Evolutionary conservation across 2,329 filamentous ascomycete genomes (phyloP), one percentile per base, ranked within the genome.

Genomic region (Botrytis byssoidea): DNA sequence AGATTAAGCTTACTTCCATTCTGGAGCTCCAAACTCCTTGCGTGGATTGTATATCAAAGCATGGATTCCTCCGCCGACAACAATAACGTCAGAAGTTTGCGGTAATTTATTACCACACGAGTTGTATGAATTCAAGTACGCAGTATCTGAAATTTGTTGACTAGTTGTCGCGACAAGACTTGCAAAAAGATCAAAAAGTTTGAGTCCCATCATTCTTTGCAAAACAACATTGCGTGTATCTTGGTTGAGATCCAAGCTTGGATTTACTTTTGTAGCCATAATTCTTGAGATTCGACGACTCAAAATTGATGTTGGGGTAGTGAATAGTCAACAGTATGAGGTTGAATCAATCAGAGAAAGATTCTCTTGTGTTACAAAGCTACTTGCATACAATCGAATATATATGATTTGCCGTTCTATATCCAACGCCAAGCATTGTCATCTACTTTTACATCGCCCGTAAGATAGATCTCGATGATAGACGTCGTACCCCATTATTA

Each of bases 31-130:
- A 75, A 42, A 14, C 68, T 77, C 22, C 68, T 60, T 9, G 73
- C 64, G 46, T 79, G 77, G 59, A 78, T 79, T 14, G 77, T 79
- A 79, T 35, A 79, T 78, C 18, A 79, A 72, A 10, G 72, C 73
- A 64, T 78, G 76, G 32, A 79, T 78, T 35, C 78, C 78, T 65
- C 70, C 77, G 16, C 78, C 78, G 6, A 73, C 74, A 29, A 79
- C 74, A 22, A 79, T 76, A 6, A 79, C 77, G 74, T 79, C 78
- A 20, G 77, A 74, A 12, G 59, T 69, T 37, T 42, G n/a, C 7
- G 77, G 75, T 12, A 75, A 37, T 12, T 75, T 60, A 14, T 61
- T 59, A 16, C 61, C 44, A 57, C 35, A 35, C 29, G 25, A 29
- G 25, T 72, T 67, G n/a, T 44, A 59, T 29, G 46, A 44, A 18